Base-by-base conservation (phyloP, 2,329 filamentous ascomycete genomes). In the Emmonsiellopsis sp. region DNA sequence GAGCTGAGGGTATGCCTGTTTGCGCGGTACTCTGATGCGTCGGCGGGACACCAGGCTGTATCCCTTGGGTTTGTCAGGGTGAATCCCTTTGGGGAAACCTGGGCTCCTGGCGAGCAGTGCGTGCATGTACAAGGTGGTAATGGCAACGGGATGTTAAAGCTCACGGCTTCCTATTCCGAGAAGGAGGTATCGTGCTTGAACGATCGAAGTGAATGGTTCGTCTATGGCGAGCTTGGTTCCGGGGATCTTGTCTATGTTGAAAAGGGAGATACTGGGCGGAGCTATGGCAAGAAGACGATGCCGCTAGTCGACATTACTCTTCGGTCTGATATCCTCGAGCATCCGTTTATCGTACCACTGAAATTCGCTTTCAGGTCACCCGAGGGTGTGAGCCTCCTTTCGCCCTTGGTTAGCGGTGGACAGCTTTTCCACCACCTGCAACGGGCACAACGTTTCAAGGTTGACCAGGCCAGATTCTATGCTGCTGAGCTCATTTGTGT, bases 401-500 rank as follows among this genome's bases (percentile, higher is more conserved):
- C 55, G 42, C 55, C 57, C 46, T 41, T 57, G n/a, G 55, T 42
- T 41, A 59, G 53, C 48, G 55, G 53, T 30, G 57, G 57, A 51
- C 54, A 57, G 30, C 53, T 59, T 54, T 57, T 48, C 48, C 42
- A 57, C 40, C 53, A 57, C 47, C 32, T 59, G 5, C 55, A 55
- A 52, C 53, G 52, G 53, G 52, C 50, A 41, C 53, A 46, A 34
- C 38, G 43, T 8, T 57, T 59, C 48, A 34, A 46, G 42, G 42
- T 55, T 43, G 37, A 31, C 45, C 43, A 54, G 48, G 47, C 57
- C n/a, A 55, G 32, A 42, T 51, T 54, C 40, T 59, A 59, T 53
- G 51, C 53, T 49, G 55, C 55, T 40, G 57, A 59, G 44, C 55
- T 59, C 44, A 43, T 59, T 26, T 59, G 53, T 43, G 53, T 41